Percentiles rank a stretch among this genome's conserved stretches.
Evolutionary conservation across 306 rosid species (phyloP).

Genomic region (Sindora glabra): DNA sequence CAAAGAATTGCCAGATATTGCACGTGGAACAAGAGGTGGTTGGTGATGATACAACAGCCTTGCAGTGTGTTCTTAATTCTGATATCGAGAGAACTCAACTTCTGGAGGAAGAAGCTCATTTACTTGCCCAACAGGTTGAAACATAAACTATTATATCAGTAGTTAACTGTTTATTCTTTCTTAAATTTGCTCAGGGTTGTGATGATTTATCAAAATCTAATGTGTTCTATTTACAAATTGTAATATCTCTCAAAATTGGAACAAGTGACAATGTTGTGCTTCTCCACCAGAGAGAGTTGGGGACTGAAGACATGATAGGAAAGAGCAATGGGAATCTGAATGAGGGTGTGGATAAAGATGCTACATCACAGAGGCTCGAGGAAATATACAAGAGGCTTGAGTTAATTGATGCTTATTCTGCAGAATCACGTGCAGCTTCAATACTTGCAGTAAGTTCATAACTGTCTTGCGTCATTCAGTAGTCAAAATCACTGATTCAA

Average conservation of each 20-base stretch:
- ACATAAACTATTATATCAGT: background rate
- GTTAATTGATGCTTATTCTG: slow-evolving; percentile 82
- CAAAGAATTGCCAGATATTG: slow-evolving; percentile 82
- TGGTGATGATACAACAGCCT: slow-evolving; percentile 75
- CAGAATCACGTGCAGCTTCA: slow-evolving; percentile 93
- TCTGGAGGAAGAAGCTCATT: slow-evolving; percentile 64
- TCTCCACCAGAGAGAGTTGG: slow-evolving; percentile 59
- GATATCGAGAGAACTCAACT: slow-evolving; percentile 85
- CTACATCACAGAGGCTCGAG: slow-evolving; percentile 59
- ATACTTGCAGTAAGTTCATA: slow-evolving; percentile 81
- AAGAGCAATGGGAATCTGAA: slow-evolving; percentile 35
- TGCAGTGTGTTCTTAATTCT: slow-evolving; percentile 94
- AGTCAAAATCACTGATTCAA: background rate
- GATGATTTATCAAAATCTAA: background rate
- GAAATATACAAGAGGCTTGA: slow-evolving; percentile 94
- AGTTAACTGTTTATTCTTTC: background rate
- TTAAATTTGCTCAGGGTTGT: background rate
- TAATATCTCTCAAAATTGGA: background rate
- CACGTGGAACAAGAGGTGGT: slow-evolving; percentile 95
- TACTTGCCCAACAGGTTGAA: slow-evolving; percentile 69
- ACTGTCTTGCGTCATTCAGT: slow-evolving; percentile 12
- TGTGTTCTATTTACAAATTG: background rate
- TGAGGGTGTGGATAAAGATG: slow-evolving; percentile 44
- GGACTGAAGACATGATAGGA: slow-evolving; percentile 36
- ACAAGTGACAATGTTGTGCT: slow-evolving; percentile 10